Conservation (phyloP, 1,284 basidiomycete genomes). For the Melampsora americana region DNA sequence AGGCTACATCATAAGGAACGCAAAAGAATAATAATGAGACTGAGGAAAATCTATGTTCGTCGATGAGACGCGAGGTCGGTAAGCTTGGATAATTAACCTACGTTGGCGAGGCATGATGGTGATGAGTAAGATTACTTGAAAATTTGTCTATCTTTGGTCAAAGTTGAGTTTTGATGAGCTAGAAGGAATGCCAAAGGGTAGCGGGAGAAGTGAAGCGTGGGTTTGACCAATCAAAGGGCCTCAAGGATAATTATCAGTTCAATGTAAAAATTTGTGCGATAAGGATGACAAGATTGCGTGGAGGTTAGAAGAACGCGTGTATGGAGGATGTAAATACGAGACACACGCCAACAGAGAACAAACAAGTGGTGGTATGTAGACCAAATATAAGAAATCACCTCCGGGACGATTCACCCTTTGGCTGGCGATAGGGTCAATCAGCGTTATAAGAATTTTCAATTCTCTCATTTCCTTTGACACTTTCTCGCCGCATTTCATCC, state of each 20-base stretch:
- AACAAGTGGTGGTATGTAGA: slow-evolving; percentile 3
- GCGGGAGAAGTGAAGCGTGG: not conserved
- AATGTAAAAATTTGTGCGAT: not conserved
- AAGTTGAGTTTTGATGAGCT: not conserved
- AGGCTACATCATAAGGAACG: slow-evolving; percentile 19
- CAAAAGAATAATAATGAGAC: not conserved
- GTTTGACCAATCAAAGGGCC: not conserved
- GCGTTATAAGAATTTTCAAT: slow-evolving; percentile 1
- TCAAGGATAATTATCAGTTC: not conserved
- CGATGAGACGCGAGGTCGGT: not conserved
- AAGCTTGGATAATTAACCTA: slow-evolving; percentile 1
- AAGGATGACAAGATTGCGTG: not conserved
- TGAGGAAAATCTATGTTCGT: not conserved
- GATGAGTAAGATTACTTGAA: slow-evolving; percentile 8
- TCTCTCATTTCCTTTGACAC: slow-evolving; percentile 1
- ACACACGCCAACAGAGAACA: not conserved
- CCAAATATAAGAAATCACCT: slow-evolving; percentile 1
- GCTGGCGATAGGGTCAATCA: not conserved
- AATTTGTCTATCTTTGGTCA: slow-evolving; percentile 5
- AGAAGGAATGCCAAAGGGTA: not conserved
- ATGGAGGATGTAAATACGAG: not conserved
- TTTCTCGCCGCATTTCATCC: slow-evolving; percentile 1
- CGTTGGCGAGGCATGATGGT: not conserved
- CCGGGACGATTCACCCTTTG: too few relatives aligned
- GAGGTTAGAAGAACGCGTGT: not conserved